phyloP scores from a whole-genome alignment of 1,139 yeast genomes.

The Wickerhamomyces sp. region DNA sequence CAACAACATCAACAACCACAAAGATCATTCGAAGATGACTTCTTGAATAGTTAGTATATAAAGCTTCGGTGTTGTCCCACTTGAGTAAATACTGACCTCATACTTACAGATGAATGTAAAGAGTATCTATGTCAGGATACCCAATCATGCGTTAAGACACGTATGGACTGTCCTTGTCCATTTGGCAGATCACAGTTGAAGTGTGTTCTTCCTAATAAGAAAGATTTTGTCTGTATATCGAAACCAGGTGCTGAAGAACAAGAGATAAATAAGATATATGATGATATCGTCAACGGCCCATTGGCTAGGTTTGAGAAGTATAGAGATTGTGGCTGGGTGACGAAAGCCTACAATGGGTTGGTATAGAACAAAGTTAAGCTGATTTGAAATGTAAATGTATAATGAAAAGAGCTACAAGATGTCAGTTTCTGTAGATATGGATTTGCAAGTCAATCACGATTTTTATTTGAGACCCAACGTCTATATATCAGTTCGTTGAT shows the following conservation, averaged over 20 bases:
- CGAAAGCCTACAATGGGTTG: conserved; percentile 44
- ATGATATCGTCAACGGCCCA: conserved; percentile 47
- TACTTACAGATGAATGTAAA: conserved; percentile 42
- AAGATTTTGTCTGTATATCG: conserved; percentile 69
- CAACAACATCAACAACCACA: conserved; percentile 32
- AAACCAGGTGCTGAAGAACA: conserved; percentile 54
- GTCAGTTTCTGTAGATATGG: too few relatives aligned
- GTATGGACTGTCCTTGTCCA: conserved; percentile 84
- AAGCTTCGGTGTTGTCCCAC: conserved; percentile 4
- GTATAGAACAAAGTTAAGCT: conserved; percentile 20
- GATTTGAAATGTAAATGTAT: too few relatives aligned
- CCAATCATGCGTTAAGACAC: conserved; percentile 61
- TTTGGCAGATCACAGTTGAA: conserved; percentile 80
- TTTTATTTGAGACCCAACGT: conserved; percentile 82
- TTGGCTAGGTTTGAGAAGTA: conserved; percentile 47
- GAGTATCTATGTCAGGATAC: conserved; percentile 81
- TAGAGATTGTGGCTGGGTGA: conserved; percentile 79
- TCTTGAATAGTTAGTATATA: conserved; percentile 25
- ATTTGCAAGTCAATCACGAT: conserved; percentile 53
- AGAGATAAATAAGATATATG: conserved; percentile 34
- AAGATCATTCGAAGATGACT: conserved; percentile 32
- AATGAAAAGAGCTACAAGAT: too few relatives aligned
- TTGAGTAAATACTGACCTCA: conserved; percentile 1
- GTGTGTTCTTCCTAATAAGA: conserved; percentile 68
- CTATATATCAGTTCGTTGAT: conserved; percentile 64